Base-by-base conservation (phyloP, 306 rosid species). In the Corylus americana region DNA sequence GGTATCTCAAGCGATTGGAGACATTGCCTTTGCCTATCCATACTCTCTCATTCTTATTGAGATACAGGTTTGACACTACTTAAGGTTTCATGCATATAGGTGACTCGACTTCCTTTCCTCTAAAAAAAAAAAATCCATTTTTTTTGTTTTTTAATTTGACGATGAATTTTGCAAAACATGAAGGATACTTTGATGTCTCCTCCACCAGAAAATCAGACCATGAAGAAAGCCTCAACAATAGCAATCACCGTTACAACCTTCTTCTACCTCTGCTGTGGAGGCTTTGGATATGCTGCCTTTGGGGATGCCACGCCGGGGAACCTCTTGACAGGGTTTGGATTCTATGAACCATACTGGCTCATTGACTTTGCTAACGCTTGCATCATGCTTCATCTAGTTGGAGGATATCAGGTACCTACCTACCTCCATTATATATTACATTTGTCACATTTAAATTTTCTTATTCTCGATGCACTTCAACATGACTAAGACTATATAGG, bases 141-240 rank as follows among this genome's bases (percentile, higher is more conserved):
- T 76, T 18, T 78, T 77, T 39, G 83, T 4, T 76, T 18, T 78
- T 77, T 39, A 83, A 55, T 4, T 76, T 31, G 70, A 78, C 16
- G 16, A 47, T 63, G 39, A 42, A 70, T 72, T 16, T 37, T 76
- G 71, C 55, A 64, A 77, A 77, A 70, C 44, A 67, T 86, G 77
- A 75, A 94, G 98, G 97, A 94, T 87, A 94, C 98, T 12, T 78
- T 94, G 89, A 94, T 88, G 86, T 87, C 94, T 0, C 90, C 97
- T 64, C 98, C 98, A 45, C 88, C 97, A 0, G 98, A 94, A 85
- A 87, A 83, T 62, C 45, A 25, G 79, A 85, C 86, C 25, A 88
- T 80, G 90, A 93, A 82, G 83, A 93, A 51, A 88, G 97, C 96
- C 31, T 70, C 94, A 10, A 77, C 84, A 39, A 81, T 87, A 77